phyloP scores from a whole-genome alignment of 345 rosid species.

The Dimocarpus longan region DNA sequence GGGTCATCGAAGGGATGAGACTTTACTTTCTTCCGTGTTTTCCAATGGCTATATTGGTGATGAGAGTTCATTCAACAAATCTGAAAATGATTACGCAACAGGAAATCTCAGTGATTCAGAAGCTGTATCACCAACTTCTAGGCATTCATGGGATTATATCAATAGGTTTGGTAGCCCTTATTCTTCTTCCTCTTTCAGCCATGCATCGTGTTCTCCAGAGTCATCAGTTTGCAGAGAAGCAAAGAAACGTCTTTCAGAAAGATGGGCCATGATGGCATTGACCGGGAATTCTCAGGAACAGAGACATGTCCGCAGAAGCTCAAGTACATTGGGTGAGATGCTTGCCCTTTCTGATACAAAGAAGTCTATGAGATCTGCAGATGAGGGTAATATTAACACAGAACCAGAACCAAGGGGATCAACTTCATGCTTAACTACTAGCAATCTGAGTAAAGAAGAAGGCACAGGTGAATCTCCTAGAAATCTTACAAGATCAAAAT shows the following conservation, averaged over 20 bases:
- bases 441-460: constrained; percentile 50
- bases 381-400: constrained; percentile 34
- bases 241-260: constrained; percentile 78
- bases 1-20: constrained; percentile 73
- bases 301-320: constrained; percentile 51
- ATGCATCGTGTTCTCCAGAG: constrained; percentile 80
- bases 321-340: constrained; percentile 93
- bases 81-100: constrained; percentile 53
- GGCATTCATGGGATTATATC: constrained; percentile 87
- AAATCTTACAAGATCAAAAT: constrained; percentile 70
- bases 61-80: constrained; percentile 82
- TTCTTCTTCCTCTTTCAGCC: constrained; percentile 70
- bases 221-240: constrained; percentile 87
- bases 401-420: constrained; percentile 55
- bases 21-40: constrained; percentile 75
- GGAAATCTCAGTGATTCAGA: constrained; percentile 80
- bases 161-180: constrained; percentile 71
- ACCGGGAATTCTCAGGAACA: constrained; percentile 59
- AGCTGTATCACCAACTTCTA: constrained; percentile 70
- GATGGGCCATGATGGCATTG: constrained; percentile 93
- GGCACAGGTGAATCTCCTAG: constrained; percentile 43
- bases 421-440: constrained; percentile 46
- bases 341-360: constrained; percentile 77
- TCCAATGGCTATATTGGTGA: constrained; percentile 86
- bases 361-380: constrained; percentile 41